These are phyloP conservation scores for Epichloe bromicola DNA, from an alignment of 2,329 filamentous ascomycete species.

Conservation along the genomic window DNA sequence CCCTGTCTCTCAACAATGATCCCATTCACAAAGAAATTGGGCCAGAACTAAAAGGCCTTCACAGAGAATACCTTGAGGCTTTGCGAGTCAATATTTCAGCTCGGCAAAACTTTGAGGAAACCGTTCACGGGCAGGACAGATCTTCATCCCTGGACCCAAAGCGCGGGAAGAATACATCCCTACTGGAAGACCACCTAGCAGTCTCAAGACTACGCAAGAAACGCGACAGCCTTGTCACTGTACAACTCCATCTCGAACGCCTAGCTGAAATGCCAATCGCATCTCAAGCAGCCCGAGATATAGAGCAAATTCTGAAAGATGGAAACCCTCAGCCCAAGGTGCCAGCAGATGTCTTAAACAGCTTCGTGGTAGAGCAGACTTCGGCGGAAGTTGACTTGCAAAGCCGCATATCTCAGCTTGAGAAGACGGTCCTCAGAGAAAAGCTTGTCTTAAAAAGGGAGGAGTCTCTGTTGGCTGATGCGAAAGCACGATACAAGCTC, in stretches of 20 bases:
- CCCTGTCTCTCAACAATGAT: conserved; percentile 35
- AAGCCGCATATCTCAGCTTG: conserved; percentile 36
- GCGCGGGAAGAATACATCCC: conserved; percentile 8
- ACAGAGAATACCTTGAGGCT: conserved; percentile 42
- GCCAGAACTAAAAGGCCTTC: conserved; percentile 31
- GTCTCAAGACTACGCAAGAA: conserved; percentile 39
- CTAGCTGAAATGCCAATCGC: conserved; percentile 40
- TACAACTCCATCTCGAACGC: conserved; percentile 38
- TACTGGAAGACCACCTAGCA: conserved; percentile 37
- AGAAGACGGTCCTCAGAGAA: conserved; percentile 44
- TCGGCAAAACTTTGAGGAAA: conserved; percentile 31
- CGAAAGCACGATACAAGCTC: conserved; percentile 25
- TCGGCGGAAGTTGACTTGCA: conserved; percentile 29
- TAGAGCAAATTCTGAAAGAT: conserved; percentile 33
- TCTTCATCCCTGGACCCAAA: conserved; percentile 2
- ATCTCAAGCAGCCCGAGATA: conserved; percentile 34
- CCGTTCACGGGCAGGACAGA: conserved; percentile 13
- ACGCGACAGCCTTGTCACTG: conserved; percentile 33
- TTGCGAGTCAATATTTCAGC: conserved; percentile 39
- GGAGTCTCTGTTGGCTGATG: conserved; percentile 38
- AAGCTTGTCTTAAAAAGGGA: conserved; percentile 45
- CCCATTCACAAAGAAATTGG: conserved; percentile 21
- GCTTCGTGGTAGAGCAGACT: conserved; percentile 30
- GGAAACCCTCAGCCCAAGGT: conserved; percentile 33
- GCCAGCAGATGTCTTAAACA: conserved; percentile 38